Evolutionary conservation across 441 rosid species (phyloP).

Genomic region (Gossypium aridum): DNA sequence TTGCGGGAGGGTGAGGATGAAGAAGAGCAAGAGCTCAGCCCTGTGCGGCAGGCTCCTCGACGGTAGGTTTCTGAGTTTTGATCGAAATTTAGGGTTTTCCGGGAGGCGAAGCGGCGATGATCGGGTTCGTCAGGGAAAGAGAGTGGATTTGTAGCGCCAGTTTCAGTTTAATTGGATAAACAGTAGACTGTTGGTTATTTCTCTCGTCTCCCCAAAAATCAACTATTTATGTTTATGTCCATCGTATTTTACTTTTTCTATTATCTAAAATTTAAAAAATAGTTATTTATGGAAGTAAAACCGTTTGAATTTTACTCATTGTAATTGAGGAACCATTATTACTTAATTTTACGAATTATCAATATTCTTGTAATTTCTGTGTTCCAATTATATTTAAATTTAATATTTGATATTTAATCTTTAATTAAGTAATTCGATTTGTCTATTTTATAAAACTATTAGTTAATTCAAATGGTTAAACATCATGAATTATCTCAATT

Average conservation of each 20-base stretch:
- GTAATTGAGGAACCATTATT: too few species aligned
- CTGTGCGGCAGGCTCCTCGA: constrained; percentile 35
- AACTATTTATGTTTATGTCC: neutral
- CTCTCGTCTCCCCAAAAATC: neutral
- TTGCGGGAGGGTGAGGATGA: constrained; percentile 19
- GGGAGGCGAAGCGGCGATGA: constrained; percentile 19
- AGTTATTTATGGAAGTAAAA: too few species aligned
- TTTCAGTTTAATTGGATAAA: constrained; percentile 30
- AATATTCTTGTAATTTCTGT: too few species aligned
- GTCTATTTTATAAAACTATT: too few species aligned
- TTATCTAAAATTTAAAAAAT: too few species aligned
- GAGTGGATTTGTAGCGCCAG: constrained; percentile 64
- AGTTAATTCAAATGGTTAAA: too few species aligned
- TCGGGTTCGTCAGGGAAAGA: constrained; percentile 3
- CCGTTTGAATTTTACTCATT: too few species aligned
- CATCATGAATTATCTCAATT: too few species aligned
- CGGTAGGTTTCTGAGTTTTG: constrained; percentile 30
- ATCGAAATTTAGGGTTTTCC: constrained; percentile 25
- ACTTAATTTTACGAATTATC: too few species aligned
- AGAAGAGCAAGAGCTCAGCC: constrained; percentile 50
- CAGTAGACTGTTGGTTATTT: neutral
- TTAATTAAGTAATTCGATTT: too few species aligned
- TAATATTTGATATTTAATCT: too few species aligned
- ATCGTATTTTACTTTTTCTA: neutral
- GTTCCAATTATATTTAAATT: too few species aligned